Base-by-base conservation (phyloP, 805 yeast species). In the Wickerhamomyces chambardii region DNA sequence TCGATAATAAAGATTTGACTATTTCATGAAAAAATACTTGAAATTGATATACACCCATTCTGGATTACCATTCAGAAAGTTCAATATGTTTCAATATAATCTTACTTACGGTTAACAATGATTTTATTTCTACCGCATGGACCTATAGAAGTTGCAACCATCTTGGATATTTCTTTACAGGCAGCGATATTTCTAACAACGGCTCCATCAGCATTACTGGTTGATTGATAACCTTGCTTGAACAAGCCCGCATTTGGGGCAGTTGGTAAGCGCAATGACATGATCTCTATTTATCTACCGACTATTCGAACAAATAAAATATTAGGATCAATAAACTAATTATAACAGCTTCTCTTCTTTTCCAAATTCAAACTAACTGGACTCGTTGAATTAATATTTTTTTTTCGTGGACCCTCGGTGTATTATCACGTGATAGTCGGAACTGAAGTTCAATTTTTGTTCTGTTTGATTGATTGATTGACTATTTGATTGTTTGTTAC, bases 71-170 rank as follows among this genome's bases (percentile, higher is more conserved):
- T n/a, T n/a, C n/a, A n/a, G n/a, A n/a, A n/a, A n/a, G n/a, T n/a
- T n/a, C n/a, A n/a, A n/a, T n/a, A n/a, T n/a, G n/a, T n/a, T n/a
- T n/a, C n/a, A n/a, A n/a, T n/a, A n/a, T n/a, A n/a, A n/a, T n/a
- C n/a, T n/a, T n/a, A 32, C 34, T 26, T 27, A 32, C 34, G 75
- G 62, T 90, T 90, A 37, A 92, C 95, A 48, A 92, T 82, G 58
- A 92, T 86, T 71, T 92, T 92, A 61, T 89, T 92, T 53, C 96
- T 75, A 35, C 98, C 98, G 61, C 95, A 84, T 41, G 98, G 98
- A 6, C 98, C 98, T 67, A 92, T 83, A 11, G 96, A 86, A 2
- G 97, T 87, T 39, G 89, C 72, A 42, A 94, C 86, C 76, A 90
- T 87, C 36, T 79, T 74, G 42, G 95, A 76, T 60, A 92, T 83